These are phyloP conservation scores for Pleurotus sapidus DNA, from an alignment of 768 basidiomycete genomes.

Conservation along the genomic window DNA sequence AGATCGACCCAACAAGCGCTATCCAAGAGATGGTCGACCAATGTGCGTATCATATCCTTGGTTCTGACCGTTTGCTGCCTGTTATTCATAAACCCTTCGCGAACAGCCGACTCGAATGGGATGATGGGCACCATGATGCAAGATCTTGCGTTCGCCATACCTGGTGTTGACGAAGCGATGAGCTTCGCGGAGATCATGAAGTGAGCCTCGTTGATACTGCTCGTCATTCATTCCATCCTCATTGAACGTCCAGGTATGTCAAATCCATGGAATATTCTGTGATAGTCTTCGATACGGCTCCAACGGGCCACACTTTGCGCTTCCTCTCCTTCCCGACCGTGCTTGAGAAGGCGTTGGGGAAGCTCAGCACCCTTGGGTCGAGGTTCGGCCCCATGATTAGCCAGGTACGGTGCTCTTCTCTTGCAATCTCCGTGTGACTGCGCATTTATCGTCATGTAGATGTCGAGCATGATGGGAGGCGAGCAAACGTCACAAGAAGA, in stretches of 20 bases:
- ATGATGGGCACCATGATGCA: conserved; percentile 99
- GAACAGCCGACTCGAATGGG: conserved; percentile 76
- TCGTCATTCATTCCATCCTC: not conserved
- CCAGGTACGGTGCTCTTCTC: conserved; percentile 41
- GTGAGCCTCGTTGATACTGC: conserved; percentile 24
- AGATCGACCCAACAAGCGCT: conserved; percentile 97
- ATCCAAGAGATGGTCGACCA: conserved; percentile 99
- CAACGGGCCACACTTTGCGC: conserved; percentile 96
- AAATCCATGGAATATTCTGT: conserved; percentile 99
- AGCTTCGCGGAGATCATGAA: conserved; percentile 99
- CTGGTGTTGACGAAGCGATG: conserved; percentile 99
- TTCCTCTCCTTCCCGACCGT: conserved; percentile 99
- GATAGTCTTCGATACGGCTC: conserved; percentile 98
- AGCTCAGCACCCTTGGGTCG: conserved; percentile 90
- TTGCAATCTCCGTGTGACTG: not conserved
- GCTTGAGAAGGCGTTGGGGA: conserved; percentile 94
- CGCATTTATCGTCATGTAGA: conserved; percentile 37
- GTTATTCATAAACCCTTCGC: too few relatives aligned
- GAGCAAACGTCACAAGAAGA: conserved; percentile 90
- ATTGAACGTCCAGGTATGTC: conserved; percentile 68
- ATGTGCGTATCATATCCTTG: conserved; percentile 46
- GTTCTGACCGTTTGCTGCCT: too few relatives aligned
- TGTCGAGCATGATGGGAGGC: conserved; percentile 96
- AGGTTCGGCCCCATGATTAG: conserved; percentile 97
- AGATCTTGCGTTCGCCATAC: conserved; percentile 97